These are phyloP conservation scores for Conticribra guillardii DNA, from an alignment of 108 stramenopile species.

Conservation along the genomic window DNA sequence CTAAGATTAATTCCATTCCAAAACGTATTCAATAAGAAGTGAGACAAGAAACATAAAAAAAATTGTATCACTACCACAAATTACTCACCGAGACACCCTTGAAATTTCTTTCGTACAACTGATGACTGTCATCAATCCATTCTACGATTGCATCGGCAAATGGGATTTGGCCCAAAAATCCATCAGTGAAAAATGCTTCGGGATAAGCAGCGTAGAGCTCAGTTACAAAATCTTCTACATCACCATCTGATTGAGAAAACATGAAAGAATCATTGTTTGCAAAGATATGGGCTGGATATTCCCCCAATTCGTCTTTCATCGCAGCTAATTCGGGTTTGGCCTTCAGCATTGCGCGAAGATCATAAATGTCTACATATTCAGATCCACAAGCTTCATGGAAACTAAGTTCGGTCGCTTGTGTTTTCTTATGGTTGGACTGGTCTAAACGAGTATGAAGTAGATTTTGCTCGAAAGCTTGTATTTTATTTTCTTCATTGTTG, in stretches of 20 bases:
- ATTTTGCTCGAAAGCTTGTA: not conserved
- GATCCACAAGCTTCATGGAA: slow-evolving; percentile 29
- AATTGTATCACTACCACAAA: no score
- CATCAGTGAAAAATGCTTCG: slow-evolving; percentile 19
- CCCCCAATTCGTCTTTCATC: slow-evolving; percentile 11
- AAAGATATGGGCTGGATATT: slow-evolving; percentile 30
- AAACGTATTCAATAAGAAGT: no score
- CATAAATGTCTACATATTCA: slow-evolving; percentile 18
- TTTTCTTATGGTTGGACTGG: not conserved
- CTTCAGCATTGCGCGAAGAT: slow-evolving; percentile 15
- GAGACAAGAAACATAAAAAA: no score
- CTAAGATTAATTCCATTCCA: no score
- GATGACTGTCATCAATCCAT: slow-evolving; percentile 33
- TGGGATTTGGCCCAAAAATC: slow-evolving; percentile 18
- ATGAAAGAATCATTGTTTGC: slow-evolving; percentile 29
- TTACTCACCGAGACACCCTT: slow-evolving; percentile 1
- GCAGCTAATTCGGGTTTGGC: slow-evolving; percentile 14
- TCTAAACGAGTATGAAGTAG: not conserved
- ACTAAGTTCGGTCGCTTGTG: not conserved
- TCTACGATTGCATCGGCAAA: slow-evolving; percentile 22
- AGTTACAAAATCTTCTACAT: slow-evolving; percentile 13
- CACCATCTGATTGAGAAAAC: slow-evolving; percentile 7
- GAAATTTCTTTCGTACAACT: slow-evolving; percentile 2
- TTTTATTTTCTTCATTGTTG: not conserved
- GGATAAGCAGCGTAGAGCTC: slow-evolving; percentile 27